Evolutionary conservation across 2,329 filamentous ascomycete species (phyloP), one percentile per base, ranked within the genome.

Genomic region (Ramularia endophylla): DNA sequence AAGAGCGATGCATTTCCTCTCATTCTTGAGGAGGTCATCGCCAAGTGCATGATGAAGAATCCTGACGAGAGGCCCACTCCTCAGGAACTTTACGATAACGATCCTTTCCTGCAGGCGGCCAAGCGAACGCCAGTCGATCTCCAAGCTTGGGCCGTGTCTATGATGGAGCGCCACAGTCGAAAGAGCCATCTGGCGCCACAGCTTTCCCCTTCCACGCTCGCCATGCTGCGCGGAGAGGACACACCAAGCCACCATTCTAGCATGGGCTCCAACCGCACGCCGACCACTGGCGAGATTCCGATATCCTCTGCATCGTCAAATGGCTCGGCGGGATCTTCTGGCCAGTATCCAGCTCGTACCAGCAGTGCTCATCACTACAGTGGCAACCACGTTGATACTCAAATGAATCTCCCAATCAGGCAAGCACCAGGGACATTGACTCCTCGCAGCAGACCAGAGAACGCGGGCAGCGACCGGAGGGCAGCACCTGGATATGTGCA

Each of bases 1-100:
- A 94, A 95, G 77, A 95, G 89, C 60, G 92, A 97, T 61, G 92
- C 92, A 2, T 98, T 98, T 73, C 92, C 92, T 1, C 78, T 81
- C 19, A 97, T 97, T 50, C 69, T 98, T 34, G 90, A 97, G 56
- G 88, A 97, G 52, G 95, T 97, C 80, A 90, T 97, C 44, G 88
- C 92, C 52, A 95, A 94, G 65, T 98, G 92, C 67, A 70, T 98
- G 52, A 81, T 83, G 64, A 98, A 98, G 70, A 81, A 85, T 47
- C 86, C 92, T 0, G 85, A 89, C 46, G 80, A 87, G 59, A 80
- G 92, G 38, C 92, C 90, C 38, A 97, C 92, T 4, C 92, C 92
- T 7, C 83, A 90, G 56, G 87, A 97, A 55, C 80, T 98, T 46
- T 95, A 86, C 67, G 89, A 95, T 52, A 83, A 84, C 47, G 92